Evolutionary conservation across 179 eudicot species (phyloP).

Genomic region (Spergularia azorica): DNA sequence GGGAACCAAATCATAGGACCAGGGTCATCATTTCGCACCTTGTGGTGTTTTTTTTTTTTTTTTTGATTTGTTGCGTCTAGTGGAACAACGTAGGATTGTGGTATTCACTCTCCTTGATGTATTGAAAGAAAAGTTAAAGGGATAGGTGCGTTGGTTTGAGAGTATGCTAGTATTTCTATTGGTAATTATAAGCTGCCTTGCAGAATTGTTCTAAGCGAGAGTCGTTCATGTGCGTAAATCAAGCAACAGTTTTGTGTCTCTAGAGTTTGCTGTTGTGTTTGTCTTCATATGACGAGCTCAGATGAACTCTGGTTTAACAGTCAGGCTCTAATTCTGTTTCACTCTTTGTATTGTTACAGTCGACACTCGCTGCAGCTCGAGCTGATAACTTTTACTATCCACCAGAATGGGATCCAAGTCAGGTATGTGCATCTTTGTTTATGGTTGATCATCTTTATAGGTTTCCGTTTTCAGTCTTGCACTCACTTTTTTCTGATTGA

Average conservation of each 20-base stretch:
- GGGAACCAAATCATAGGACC: neutral
- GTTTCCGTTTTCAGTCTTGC: neutral
- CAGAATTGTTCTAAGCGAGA: neutral
- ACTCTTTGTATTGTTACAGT: constrained; percentile 54
- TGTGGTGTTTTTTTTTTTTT: neutral
- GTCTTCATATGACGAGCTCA: too few species aligned
- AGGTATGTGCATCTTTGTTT: constrained; percentile 47
- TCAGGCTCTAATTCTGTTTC: constrained; percentile 6
- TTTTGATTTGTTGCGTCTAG: too few species aligned
- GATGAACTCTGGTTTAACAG: too few species aligned
- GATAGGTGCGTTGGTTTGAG: neutral
- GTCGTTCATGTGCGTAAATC: neutral
- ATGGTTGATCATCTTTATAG: neutral
- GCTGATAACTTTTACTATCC: constrained; percentile 97
- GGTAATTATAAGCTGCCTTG: neutral
- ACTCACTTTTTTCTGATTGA: neutral
- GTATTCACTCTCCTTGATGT: neutral
- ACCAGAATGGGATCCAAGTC: constrained; percentile 94
- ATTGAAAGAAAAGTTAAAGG: neutral
- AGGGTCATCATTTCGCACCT: neutral
- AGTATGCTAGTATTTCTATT: neutral
- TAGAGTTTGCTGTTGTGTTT: too few species aligned
- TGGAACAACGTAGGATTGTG: neutral
- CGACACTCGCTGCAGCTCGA: constrained; percentile 92
- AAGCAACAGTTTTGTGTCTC: neutral